Conservation (phyloP, 768 basidiomycete genomes). For the Tricholoma hemisulphureum region DNA sequence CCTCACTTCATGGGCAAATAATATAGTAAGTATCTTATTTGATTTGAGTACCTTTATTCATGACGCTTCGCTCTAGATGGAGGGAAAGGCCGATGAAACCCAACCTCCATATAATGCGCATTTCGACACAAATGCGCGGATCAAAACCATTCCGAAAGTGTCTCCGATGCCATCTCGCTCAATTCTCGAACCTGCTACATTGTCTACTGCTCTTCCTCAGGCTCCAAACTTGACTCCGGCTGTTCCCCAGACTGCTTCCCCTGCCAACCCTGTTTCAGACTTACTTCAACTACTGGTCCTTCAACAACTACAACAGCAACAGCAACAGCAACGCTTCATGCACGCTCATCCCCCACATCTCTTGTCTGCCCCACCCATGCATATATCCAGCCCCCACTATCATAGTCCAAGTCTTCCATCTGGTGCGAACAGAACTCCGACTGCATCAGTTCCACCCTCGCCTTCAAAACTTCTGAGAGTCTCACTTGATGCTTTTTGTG, state of each 20-base stretch:
- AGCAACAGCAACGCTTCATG: neutral
- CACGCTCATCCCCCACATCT: neutral
- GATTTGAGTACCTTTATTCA: neutral
- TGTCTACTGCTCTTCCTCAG: neutral
- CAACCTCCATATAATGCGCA: neutral
- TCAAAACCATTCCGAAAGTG: neutral
- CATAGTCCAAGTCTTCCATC: neutral
- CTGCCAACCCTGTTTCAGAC: neutral
- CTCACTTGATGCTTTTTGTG: neutral
- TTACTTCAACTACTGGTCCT: neutral
- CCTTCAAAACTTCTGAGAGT: neutral
- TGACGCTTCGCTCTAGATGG: neutral
- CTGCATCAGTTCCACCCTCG: neutral
- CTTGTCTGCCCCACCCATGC: neutral
- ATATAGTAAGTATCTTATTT: neutral
- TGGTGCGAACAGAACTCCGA: neutral
- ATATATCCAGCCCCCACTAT: neutral
- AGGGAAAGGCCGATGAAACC: neutral
- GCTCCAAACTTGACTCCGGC: neutral
- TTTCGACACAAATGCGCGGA: neutral
- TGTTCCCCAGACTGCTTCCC: neutral
- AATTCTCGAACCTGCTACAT: neutral
- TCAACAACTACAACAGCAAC: constrained; percentile 2
- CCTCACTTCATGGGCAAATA: neutral
- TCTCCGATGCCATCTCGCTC: neutral